phyloP scores from a whole-genome alignment of 306 rosid species.

The Glycyrrhiza uralensis region DNA sequence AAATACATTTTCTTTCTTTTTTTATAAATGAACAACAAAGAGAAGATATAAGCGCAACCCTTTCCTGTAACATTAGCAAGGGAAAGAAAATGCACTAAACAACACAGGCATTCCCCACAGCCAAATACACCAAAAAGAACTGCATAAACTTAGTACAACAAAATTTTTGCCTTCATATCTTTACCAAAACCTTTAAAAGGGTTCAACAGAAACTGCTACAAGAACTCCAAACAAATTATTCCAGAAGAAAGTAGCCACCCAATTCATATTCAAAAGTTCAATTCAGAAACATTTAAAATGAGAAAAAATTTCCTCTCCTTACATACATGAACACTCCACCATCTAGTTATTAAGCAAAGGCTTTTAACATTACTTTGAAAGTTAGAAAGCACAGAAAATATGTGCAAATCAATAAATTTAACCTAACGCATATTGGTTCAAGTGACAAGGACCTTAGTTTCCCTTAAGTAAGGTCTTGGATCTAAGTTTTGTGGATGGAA shows the following conservation, averaged over 20 bases:
- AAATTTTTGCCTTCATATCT: neutral
- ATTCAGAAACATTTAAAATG: neutral
- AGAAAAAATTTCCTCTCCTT: neutral
- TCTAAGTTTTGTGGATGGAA: no score
- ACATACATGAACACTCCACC: neutral
- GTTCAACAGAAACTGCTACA: neutral
- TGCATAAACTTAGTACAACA: neutral
- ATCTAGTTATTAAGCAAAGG: constrained; percentile 2
- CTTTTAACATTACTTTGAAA: constrained; percentile 6
- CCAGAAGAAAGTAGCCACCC: neutral
- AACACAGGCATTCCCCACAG: neutral
- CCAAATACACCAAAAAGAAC: neutral
- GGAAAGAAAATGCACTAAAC: neutral
- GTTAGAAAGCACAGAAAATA: neutral
- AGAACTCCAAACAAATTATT: neutral
- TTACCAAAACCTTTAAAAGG: constrained; percentile 2
- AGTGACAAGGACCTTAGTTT: neutral
- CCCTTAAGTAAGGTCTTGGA: neutral
- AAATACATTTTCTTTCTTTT: neutral
- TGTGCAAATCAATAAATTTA: neutral
- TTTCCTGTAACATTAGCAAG: neutral
- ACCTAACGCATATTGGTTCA: neutral
- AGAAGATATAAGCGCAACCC: neutral
- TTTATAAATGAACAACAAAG: neutral
- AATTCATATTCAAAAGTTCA: constrained; percentile 13